Percentiles rank a stretch among this genome's conserved stretches.
phyloP scores from a whole-genome alignment of 768 basidiomycete genomes.

The Kwoniella europaea region DNA sequence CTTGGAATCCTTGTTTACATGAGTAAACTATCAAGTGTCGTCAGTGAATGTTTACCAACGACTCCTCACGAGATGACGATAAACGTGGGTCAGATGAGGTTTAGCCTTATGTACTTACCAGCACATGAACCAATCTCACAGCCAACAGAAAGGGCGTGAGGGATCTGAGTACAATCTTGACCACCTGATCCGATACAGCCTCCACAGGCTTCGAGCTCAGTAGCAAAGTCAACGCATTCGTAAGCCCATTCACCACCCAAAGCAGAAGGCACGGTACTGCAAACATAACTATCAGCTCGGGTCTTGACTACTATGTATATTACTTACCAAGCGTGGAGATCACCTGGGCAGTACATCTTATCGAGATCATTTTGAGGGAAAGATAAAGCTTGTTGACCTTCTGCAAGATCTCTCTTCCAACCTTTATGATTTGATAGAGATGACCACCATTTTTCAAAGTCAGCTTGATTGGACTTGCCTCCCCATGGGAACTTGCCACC shows the following conservation, averaged over 20 bases:
- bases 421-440: conserved; percentile 6
- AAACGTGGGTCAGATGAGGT: background rate
- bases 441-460: conserved; percentile 22
- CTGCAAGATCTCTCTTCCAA: conserved; percentile 32
- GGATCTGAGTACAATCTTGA: conserved; percentile 51
- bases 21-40: conserved; percentile 36
- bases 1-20: conserved; percentile 41
- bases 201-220: conserved; percentile 55
- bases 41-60: no score
- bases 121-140: conserved; percentile 47
- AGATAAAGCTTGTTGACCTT: conserved; percentile 13
- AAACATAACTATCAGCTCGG: no score
- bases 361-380: conserved; percentile 46
- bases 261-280: conserved; percentile 35
- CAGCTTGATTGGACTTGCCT: conserved; percentile 24
- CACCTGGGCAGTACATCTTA: conserved; percentile 54
- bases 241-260: conserved; percentile 50
- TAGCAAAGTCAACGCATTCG: conserved; percentile 54
- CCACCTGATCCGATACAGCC: conserved; percentile 52
- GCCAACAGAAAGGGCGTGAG: conserved; percentile 42
- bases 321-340: conserved; percentile 52
- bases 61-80: background rate
- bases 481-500: conserved; percentile 22
- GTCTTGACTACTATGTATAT: no score
- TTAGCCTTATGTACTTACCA: conserved; percentile 29